Base-by-base conservation (phyloP, 1,284 basidiomycete species). In the Anthracocystis panici-leucophaei region DNA sequence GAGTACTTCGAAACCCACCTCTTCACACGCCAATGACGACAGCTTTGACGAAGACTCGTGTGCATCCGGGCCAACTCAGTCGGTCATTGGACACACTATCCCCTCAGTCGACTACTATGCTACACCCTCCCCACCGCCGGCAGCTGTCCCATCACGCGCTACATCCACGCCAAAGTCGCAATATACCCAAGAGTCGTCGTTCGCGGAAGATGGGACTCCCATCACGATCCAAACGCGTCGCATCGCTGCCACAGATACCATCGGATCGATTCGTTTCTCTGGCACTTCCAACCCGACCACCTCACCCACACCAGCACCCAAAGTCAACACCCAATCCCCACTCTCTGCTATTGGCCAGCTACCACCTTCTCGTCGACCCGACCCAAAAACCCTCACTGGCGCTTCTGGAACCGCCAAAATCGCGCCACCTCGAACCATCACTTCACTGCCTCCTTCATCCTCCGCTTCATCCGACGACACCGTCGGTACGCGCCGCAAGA, bases 361-460 rank as follows among this genome's bases (percentile, higher is more conserved):
- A 1, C 74, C 74, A 6, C 58, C 57, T 9, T 55, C 74, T 0
- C 44, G 50, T 6, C 53, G 74, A n/a, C 74, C 74, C 3, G 74
- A 76, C 56, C 68, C 74, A 1, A 72, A 60, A 33, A 76, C 68
- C 6, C 69, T 76, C 27, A 76, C 68, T 3, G 74, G 74, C 20
- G 74, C 74, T 11, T 67, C 68, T 3, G 68, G 68, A 8, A 71
- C 67, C 2, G 73, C 65, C n/a, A 76, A 76, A 27, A 69, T 76
- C 23, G 74, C 74, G 0, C 74, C 74, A 1, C 74, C 74, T 0
- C 60, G 74, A 3, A 65, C 68, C 18, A 57, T 65, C 40, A 42
- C 51, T 40, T 33, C 59, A 33, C 25, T 27, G 18, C 7, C 53
- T n/a, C 10, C 25, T 18, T 16, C 44, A n/a, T 8, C n/a, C 23